phyloP scores from a whole-genome alignment of 768 basidiomycete genomes.

The Floccularia luteovirens region DNA sequence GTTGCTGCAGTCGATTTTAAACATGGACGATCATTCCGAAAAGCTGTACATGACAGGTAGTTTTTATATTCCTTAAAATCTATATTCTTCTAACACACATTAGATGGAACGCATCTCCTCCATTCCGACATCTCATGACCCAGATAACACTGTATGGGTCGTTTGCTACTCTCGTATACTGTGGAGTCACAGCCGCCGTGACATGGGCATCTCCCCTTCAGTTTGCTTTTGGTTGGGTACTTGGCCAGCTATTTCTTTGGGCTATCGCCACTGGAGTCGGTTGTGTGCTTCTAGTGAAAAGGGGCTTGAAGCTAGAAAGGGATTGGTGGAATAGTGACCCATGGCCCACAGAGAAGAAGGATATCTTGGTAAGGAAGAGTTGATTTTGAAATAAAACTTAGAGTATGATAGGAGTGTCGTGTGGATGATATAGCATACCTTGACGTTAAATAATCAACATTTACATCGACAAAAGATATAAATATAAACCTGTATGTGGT shows the following conservation, averaged over 20 bases:
- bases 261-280: constrained; percentile 12
- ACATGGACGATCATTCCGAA: constrained; percentile 17
- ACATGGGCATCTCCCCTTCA: constrained; percentile 16
- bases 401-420: too few relatives aligned
- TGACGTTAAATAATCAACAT: too few relatives aligned
- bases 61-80: background rate
- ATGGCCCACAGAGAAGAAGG: too few relatives aligned
- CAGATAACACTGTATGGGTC: constrained; percentile 18
- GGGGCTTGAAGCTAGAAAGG: constrained; percentile 13
- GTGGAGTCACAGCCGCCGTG: constrained; percentile 19
- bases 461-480: too few relatives aligned
- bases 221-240: constrained; percentile 22
- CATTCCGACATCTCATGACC: constrained; percentile 18
- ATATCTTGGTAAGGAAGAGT: too few relatives aligned
- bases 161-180: constrained; percentile 14
- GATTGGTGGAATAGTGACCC: constrained; percentile 10
- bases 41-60: constrained; percentile 15
- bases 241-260: constrained; percentile 22
- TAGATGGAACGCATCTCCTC: constrained; percentile 17
- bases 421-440: too few relatives aligned
- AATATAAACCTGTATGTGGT: too few relatives aligned
- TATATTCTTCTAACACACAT: background rate
- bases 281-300: constrained; percentile 10
- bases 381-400: too few relatives aligned
- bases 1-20: constrained; percentile 21